Percentiles rank a stretch among this genome's conserved stretches.
Evolutionary conservation across 805 yeast genomes (phyloP).

Genomic region (Candida mattraensis): DNA sequence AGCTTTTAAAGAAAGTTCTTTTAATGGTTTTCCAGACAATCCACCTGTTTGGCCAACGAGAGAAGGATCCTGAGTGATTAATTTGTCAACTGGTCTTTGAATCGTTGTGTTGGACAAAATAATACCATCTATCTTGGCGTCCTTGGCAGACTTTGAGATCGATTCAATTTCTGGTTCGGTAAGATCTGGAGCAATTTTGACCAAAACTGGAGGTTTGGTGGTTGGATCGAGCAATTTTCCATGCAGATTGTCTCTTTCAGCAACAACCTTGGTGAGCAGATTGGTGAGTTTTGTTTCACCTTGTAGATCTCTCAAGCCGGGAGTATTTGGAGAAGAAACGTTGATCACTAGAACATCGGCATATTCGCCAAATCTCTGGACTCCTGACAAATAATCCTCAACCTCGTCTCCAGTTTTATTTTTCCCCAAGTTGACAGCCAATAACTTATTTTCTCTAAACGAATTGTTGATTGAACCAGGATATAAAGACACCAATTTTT

Average conservation of each 20-base stretch:
- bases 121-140: conserved; percentile 83
- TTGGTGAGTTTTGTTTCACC: conserved; percentile 68
- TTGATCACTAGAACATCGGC: conserved; percentile 91
- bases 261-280: conserved; percentile 65
- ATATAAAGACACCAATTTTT: conserved; percentile 34
- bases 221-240: conserved; percentile 39
- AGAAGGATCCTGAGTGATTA: conserved; percentile 48
- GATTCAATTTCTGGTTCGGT: conserved; percentile 76
- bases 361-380: conserved; percentile 70
- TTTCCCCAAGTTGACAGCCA: conserved; percentile 88
- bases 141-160: conserved; percentile 77
- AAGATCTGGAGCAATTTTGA: conserved; percentile 93
- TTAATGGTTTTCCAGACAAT: conserved; percentile 87
- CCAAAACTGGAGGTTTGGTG: conserved; percentile 73
- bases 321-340: conserved; percentile 95
- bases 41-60: conserved; percentile 74
- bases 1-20: conserved; percentile 73
- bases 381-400: conserved; percentile 82
- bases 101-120: conserved; percentile 91
- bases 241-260: conserved; percentile 58
- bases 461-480: conserved; percentile 36
- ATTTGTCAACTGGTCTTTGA: conserved; percentile 61
- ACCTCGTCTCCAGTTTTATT: conserved; percentile 91
- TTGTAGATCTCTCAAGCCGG: conserved; percentile 88
- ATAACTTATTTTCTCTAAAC: conserved; percentile 59